These are phyloP conservation scores for Saxophila tyrrhenica DNA, from an alignment of 495 filamentous ascomycete genomes.

Conservation along the genomic window DNA sequence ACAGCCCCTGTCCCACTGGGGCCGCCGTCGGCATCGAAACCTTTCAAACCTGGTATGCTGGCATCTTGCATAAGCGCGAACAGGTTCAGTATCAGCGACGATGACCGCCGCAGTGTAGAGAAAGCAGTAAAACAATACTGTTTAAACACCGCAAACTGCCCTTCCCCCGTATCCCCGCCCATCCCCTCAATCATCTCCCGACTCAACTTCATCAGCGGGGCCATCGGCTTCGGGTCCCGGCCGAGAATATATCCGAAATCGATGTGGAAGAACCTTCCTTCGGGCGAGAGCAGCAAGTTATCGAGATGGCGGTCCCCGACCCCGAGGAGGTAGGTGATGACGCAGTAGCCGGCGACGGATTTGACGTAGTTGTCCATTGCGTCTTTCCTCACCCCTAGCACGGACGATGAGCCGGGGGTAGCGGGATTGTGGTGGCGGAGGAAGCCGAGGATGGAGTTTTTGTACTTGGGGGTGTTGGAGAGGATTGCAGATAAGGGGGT, in stretches of 20 bases:
- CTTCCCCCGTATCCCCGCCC: constrained; percentile 59
- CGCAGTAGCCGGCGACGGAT: constrained; percentile 94
- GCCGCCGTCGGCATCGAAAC: constrained; percentile 26
- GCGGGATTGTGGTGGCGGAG: constrained; percentile 86
- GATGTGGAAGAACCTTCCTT: constrained; percentile 94
- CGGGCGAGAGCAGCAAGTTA: constrained; percentile 82
- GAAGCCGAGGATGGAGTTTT: constrained; percentile 70
- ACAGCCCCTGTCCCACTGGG: background rate
- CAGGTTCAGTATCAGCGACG: constrained; percentile 86
- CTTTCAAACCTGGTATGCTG: constrained; percentile 86
- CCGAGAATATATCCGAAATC: constrained; percentile 98
- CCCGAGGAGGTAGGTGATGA: constrained; percentile 97
- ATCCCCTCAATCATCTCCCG: constrained; percentile 99
- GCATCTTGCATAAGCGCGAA: constrained; percentile 96
- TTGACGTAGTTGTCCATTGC: constrained; percentile 93
- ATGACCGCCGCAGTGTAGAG: constrained; percentile 75
- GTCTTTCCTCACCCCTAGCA: constrained; percentile 75
- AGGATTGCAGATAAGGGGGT: constrained; percentile 69
- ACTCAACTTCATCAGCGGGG: constrained; percentile 90
- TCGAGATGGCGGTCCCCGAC: constrained; percentile 95
- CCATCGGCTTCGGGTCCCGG: constrained; percentile 94
- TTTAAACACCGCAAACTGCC: constrained; percentile 77
- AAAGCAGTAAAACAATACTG: constrained; percentile 95
- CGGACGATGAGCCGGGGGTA: constrained; percentile 46
- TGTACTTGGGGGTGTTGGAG: constrained; percentile 52